phyloP scores from a whole-genome alignment of 306 rosid species.

The Boehmeria nivea region DNA sequence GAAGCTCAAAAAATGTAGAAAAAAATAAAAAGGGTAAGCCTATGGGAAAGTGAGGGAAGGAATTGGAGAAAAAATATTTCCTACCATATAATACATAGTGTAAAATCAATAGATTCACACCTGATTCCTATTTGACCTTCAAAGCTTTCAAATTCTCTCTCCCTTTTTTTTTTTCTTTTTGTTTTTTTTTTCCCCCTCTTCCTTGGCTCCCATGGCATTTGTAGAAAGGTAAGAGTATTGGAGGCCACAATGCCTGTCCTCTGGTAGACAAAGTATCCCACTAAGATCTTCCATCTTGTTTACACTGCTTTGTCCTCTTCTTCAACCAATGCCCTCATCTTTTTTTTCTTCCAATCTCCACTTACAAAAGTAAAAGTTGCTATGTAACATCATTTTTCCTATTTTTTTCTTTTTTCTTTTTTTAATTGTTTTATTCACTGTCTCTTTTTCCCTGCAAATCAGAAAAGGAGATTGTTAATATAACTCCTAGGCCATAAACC shows the following conservation, averaged over 20 bases:
- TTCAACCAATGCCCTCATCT: conserved; percentile 34
- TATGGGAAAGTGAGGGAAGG: conserved; percentile 20
- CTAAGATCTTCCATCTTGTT: conserved; percentile 52
- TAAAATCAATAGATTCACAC: conserved; percentile 41
- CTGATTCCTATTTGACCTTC: conserved; percentile 60
- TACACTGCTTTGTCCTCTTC: conserved; percentile 42
- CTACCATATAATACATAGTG: conserved; percentile 25
- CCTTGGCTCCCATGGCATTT: conserved; percentile 35
- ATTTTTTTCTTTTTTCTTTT: too few relatives aligned
- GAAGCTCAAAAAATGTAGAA: not conserved
- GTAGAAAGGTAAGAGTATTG: conserved; percentile 44
- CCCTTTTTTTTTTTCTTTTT: conserved; percentile 28
- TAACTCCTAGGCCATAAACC: too few relatives aligned
- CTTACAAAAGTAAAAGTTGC: conserved; percentile 48
- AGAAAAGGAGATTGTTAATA: too few relatives aligned
- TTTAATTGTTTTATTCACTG: too few relatives aligned
- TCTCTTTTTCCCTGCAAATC: too few relatives aligned
- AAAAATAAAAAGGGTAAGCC: not conserved
- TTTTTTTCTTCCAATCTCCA: conserved; percentile 31
- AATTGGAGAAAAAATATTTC: conserved; percentile 24
- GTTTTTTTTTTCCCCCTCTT: conserved; percentile 28
- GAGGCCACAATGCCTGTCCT: conserved; percentile 73
- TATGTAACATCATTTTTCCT: too few relatives aligned
- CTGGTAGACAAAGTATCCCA: conserved; percentile 75
- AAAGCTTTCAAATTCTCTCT: conserved; percentile 29